phyloP scores from a whole-genome alignment of 2,329 filamentous ascomycete genomes.

The Fusarium denticulatum region DNA sequence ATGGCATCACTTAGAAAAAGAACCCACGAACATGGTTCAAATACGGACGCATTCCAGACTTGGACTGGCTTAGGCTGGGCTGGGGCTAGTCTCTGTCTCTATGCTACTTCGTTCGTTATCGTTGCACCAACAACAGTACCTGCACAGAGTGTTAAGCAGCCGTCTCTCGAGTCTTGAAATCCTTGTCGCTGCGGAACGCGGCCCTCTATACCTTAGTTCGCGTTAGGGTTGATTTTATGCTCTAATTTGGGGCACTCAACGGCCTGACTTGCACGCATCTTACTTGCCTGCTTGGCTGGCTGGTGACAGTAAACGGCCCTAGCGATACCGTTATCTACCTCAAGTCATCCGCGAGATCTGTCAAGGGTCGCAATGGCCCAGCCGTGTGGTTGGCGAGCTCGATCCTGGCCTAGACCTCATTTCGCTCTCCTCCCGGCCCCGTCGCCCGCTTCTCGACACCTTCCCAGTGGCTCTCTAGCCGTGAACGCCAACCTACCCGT shows the following conservation, averaged over 20 bases:
- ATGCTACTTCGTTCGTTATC: not conserved
- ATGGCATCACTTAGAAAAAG: slow-evolving; percentile 22
- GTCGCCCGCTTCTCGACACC: slow-evolving; percentile 44
- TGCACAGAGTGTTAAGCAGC: not conserved
- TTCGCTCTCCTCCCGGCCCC: slow-evolving; percentile 44
- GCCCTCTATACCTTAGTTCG: slow-evolving; percentile 36
- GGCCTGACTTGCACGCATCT: slow-evolving; percentile 9
- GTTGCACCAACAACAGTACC: not conserved
- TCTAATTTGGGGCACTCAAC: slow-evolving; percentile 25
- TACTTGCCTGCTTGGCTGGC: not conserved
- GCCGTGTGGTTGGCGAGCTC: slow-evolving; percentile 42
- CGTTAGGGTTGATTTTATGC: slow-evolving; percentile 9
- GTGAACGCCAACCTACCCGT: slow-evolving; percentile 39
- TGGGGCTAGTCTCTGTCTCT: not conserved
- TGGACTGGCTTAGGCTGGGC: not conserved
- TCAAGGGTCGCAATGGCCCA: slow-evolving; percentile 41
- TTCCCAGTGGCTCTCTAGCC: slow-evolving; percentile 38
- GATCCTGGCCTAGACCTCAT: slow-evolving; percentile 41
- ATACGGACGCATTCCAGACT: slow-evolving; percentile 2
- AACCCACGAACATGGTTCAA: slow-evolving; percentile 21
- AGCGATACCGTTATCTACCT: slow-evolving; percentile 35
- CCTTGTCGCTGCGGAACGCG: slow-evolving; percentile 29
- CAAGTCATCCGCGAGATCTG: slow-evolving; percentile 39
- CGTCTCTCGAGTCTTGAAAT: not conserved
- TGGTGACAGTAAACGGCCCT: slow-evolving; percentile 25